These are phyloP conservation scores for Microthyrium microscopicum DNA, from an alignment of 2,329 filamentous ascomycete genomes.

Conservation along the genomic window DNA sequence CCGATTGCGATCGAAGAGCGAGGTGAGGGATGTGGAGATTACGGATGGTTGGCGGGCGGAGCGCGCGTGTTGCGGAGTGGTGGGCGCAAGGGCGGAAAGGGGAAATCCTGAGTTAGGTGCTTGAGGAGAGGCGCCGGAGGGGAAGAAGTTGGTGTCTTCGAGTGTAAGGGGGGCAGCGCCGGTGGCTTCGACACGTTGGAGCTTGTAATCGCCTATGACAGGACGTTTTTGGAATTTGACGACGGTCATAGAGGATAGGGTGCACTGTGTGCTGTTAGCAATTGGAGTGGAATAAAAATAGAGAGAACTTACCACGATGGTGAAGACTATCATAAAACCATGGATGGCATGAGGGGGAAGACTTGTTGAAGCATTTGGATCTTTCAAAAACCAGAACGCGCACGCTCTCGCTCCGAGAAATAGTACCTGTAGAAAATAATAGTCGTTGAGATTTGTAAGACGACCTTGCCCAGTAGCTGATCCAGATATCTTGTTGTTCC, in stretches of 20 bases:
- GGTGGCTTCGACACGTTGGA: constrained; percentile 9
- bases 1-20: constrained; percentile 6
- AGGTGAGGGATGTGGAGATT: constrained; percentile 1
- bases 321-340: constrained; percentile 34
- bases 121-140: not conserved
- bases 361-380: constrained; percentile 10
- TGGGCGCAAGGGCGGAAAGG: constrained; percentile 5
- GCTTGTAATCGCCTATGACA: constrained; percentile 4
- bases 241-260: constrained; percentile 27
- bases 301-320: constrained; percentile 35
- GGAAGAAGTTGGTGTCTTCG: not conserved
- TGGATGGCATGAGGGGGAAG: constrained; percentile 34
- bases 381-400: constrained; percentile 17
- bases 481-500: constrained; percentile 51
- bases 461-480: constrained; percentile 35
- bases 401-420: constrained; percentile 39
- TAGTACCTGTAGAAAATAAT: constrained; percentile 49
- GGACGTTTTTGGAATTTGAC: constrained; percentile 35
- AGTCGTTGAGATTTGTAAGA: constrained; percentile 43
- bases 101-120: constrained; percentile 3
- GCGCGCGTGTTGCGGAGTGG: too few relatives aligned
- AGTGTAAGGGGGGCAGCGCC: constrained; percentile 11
- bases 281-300: not conserved
- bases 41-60: constrained; percentile 13
- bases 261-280: constrained; percentile 10